Evolutionary conservation across 129 eudicot species (phyloP), one percentile per base, ranked within the genome.

Genomic region (Pulicaria dysenterica): DNA sequence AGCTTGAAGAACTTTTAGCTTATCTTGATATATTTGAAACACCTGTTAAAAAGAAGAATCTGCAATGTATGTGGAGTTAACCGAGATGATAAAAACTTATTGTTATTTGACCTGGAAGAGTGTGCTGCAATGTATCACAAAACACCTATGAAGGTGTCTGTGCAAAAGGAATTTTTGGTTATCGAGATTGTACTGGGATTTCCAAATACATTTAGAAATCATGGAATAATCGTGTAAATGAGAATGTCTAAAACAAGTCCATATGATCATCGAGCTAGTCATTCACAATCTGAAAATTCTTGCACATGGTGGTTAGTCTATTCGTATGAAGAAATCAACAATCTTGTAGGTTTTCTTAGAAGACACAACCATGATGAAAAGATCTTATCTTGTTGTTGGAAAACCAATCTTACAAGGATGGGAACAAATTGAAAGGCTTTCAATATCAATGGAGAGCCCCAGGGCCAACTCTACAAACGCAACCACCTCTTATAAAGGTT

Each of bases 61-160:
- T 86, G 92, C 82, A 86, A 86, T 72, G 81, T 78, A 43, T 86
- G 91, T 31, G 84, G 82, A 31, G 38, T 81, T 39, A 81, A 83
- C 47, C 48, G 17, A 57, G 84, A 86, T 64, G 86, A 81, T 36
- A 44, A 62, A 8, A 67, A 16, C 5, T 82, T 83, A 3, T 82
- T 86, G 31, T 8, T 81, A 44, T 86, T 86, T 77, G 91, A 83
- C 47, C 68, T 12, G 9, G 63, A 69, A 69, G 58, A 56, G 39
- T 86, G 91, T 75, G 31, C 31, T 9, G n/a, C 50, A 46, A 12
- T 46, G 0, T 46, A 46, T 46, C 12, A 46, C 4, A 46, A 46
- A 46, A 46, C 50, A 46, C 8, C 50, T 9, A 2, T 46, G 50
- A 46, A 9, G 50, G 50, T 46, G 50, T 46, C 3, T 46, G 50